Evolutionary conservation across 2,329 filamentous ascomycete genomes (phyloP), one percentile per base, ranked within the genome.

Genomic region (Dactylella cylindrospora): DNA sequence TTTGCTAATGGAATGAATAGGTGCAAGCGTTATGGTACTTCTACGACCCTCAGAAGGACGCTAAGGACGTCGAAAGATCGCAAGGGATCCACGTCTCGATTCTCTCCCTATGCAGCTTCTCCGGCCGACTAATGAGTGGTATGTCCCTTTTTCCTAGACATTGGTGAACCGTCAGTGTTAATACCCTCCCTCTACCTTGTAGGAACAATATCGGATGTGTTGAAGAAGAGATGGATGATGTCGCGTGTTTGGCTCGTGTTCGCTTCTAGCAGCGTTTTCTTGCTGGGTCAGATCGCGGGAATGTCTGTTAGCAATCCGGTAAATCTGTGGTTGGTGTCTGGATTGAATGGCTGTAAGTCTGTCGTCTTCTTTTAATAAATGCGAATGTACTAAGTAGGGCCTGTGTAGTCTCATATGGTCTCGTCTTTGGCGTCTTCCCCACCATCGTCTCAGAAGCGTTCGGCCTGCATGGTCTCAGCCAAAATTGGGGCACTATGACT

Each of bases 401-500:
- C 12, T n/a, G 31, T 15, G 20, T 31, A 68, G 67, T 97, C 0
- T 90, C 84, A 1, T 98, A 98, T 72, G 93, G 93, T 2, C 88
- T 95, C 66, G 78, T 97, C 0, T 97, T 97, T 67, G 93, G 93
- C 26, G 90, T 95, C 15, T 95, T 88, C 72, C 93, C 93, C 0
- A 90, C 90, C 9, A 83, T 97, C 13, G 81, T 88, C 3, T 89
- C 90, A 5, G 90, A 97, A 71, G 85, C 86, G 0, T 98, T 98
- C 71, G 93, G 93, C 5, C 86, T 96, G 20, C 80, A 85, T 62
- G 91, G 90, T 1, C 78, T 98, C 39, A 90, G 86, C 51, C 88
- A 95, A 71, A 98, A 97, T 70, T 98, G 93, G 91, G 93, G 93
- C 10, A 85, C 86, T 68, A 94, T 98, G 84, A 96, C 89, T 0